These are phyloP conservation scores for Oryza brachyantha DNA, from an alignment of 176 grass and related monocot species.

Conservation along the genomic window DNA sequence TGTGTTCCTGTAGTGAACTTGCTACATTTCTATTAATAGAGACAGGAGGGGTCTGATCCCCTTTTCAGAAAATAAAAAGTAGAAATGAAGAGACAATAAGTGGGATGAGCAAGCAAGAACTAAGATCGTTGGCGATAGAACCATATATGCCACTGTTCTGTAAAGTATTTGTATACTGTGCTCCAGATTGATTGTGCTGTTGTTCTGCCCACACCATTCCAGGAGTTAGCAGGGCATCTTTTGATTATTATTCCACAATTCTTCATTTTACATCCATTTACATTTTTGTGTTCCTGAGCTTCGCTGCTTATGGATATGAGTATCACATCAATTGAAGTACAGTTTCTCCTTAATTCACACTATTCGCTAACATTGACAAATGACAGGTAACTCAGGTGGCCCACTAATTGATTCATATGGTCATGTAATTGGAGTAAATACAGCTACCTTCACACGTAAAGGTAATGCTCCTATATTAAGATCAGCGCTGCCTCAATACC, in stretches of 20 bases:
- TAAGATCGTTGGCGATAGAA: not conserved
- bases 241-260: constrained; percentile 5
- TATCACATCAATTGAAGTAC: constrained; percentile 1
- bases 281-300: not conserved
- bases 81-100: not conserved
- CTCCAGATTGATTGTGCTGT: not conserved
- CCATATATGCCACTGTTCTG: not conserved
- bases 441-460: constrained; percentile 88
- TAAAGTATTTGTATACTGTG: not conserved
- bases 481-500: constrained; percentile 7
- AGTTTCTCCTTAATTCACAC: constrained; percentile 3
- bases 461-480: constrained; percentile 38
- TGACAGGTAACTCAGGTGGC: constrained; percentile 69
- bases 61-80: no score
- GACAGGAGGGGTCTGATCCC: no score
- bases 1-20: no score
- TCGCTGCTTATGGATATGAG: not conserved
- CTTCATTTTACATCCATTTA: not conserved
- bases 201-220: not conserved
- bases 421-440: constrained; percentile 94
- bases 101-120: not conserved
- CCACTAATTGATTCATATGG: constrained; percentile 85
- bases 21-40: no score
- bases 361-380: constrained; percentile 22
- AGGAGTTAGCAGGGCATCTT: not conserved